Evolutionary conservation across 2,329 filamentous ascomycete genomes (phyloP), one percentile per base, ranked within the genome.

Genomic region (Exophiala lecanii-corni): DNA sequence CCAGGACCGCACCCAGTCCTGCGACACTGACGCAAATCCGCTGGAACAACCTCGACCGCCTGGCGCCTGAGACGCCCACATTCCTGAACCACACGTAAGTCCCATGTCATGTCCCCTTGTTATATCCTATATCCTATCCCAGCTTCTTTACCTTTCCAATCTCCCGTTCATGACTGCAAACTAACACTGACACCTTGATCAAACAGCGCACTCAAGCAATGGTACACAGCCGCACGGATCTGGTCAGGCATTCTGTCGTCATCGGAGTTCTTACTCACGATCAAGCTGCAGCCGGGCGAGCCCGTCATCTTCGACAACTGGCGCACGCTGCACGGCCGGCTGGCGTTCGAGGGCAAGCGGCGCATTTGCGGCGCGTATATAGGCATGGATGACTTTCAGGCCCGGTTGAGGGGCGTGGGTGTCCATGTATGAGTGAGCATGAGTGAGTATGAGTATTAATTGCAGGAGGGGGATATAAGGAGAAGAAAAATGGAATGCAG

Each of bases 241-340:
- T 97, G 83, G 73, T 73, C 86, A 50, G 66, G 72, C 17, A 78
- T 95, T 19, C 59, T 97, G 41, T 80, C 72, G 56, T 74, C 79
- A 38, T 62, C 72, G 41, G 69, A 78, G 40, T 77, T 79, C 51
- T 78, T 92, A 62, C 89, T 85, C 59, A 85, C 85, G 83, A 81
- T 84, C 51, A 84, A 94, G 64, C 69, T 98, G 42, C 67, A 76
- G 57, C 91, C 92, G 0, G 92, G 92, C 2, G 79, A 72, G 39
- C 76, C 88, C 4, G 59, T 96, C 43, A 85, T 97, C 35, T 96
- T 98, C 63, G 87, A 98, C 61, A 97, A 98, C 59, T 96, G 91
- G 89, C 78, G 92, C 46, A 84, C 96, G 23, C 68, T 97, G 55
- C 92, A 98, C 64, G 92, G 91, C 1, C 74, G 92, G 55, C 81